Percentiles rank a stretch among this genome's conserved stretches.
These are phyloP conservation scores for Kazachstania africana DNA, from an alignment of 805 yeast genomes.

Conservation along the genomic window DNA sequence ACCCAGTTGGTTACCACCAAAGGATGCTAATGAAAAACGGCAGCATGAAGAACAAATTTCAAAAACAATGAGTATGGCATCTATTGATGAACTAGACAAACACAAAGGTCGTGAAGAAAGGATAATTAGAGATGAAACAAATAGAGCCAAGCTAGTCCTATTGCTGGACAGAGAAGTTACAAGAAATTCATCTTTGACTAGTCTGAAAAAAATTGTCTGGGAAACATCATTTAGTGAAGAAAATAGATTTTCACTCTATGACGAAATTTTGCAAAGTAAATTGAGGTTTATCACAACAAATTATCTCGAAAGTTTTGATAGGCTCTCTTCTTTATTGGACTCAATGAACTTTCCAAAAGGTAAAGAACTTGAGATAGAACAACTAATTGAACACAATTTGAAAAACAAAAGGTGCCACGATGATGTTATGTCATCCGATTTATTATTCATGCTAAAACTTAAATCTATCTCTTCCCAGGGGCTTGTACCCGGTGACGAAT, in stretches of 20 bases:
- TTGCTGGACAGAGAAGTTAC: slow-evolving; percentile 23
- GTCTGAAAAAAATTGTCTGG: slow-evolving; percentile 20
- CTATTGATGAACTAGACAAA: slow-evolving; percentile 24
- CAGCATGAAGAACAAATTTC: slow-evolving; percentile 48
- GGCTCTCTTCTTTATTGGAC: slow-evolving; percentile 22
- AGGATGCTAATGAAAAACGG: slow-evolving; percentile 37
- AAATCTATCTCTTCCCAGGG: slow-evolving; percentile 29
- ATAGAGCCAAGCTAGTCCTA: slow-evolving; percentile 16
- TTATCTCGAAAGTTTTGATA: slow-evolving; percentile 30
- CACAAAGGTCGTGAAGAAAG: slow-evolving; percentile 19
- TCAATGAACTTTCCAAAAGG: slow-evolving; percentile 23
- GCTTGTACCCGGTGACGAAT: slow-evolving; percentile 26
- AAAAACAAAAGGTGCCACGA: slow-evolving; percentile 9
- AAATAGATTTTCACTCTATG: slow-evolving; percentile 13
- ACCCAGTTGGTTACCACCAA: slow-evolving; percentile 66
- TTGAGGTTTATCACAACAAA: slow-evolving; percentile 13
- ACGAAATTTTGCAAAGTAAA: slow-evolving; percentile 17
- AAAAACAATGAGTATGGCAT: slow-evolving; percentile 26
- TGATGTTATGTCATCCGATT: slow-evolving; percentile 10
- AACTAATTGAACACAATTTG: slow-evolving; percentile 11
- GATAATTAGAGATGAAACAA: slow-evolving; percentile 16
- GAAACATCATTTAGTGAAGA: slow-evolving; percentile 20
- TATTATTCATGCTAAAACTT: slow-evolving; percentile 23
- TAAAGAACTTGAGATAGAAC: slow-evolving; percentile 22
- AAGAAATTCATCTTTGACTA: slow-evolving; percentile 21